Conservation (phyloP, 768 basidiomycete genomes). For the Suillus variegatus region DNA sequence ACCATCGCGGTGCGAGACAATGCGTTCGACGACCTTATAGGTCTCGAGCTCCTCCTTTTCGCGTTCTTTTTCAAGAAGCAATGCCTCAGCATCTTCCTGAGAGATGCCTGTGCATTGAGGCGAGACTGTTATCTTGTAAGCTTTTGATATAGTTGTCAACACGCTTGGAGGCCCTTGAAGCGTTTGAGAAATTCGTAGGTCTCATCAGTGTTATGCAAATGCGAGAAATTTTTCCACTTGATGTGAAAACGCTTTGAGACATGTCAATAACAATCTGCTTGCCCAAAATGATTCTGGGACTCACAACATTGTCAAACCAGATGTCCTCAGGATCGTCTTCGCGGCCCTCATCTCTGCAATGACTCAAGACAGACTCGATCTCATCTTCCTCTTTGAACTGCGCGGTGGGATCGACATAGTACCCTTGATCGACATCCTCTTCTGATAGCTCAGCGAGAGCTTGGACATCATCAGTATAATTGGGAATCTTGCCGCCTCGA, state of each 20-base stretch:
- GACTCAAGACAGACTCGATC: slow-evolving; percentile 89
- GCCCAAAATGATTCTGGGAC: slow-evolving; percentile 18
- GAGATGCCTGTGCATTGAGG: slow-evolving; percentile 63
- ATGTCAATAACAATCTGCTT: slow-evolving; percentile 10
- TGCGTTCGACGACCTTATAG: slow-evolving; percentile 88
- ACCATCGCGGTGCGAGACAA: slow-evolving; percentile 76
- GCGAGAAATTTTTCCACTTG: slow-evolving; percentile 99
- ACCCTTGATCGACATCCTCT: slow-evolving; percentile 56
- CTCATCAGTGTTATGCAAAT: slow-evolving; percentile 99
- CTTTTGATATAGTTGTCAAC: slow-evolving; percentile 99
- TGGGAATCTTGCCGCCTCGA: slow-evolving; percentile 75
- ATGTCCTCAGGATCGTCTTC: slow-evolving; percentile 77
- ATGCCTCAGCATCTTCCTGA: slow-evolving; percentile 86
- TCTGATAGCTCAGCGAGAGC: slow-evolving; percentile 72
- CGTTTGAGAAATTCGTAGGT: slow-evolving; percentile 94
- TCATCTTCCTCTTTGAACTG: slow-evolving; percentile 73
- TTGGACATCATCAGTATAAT: slow-evolving; percentile 77
- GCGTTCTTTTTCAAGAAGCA: slow-evolving; percentile 88
- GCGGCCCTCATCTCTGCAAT: slow-evolving; percentile 82
- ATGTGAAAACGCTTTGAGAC: slow-evolving; percentile 87
- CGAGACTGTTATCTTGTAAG: slow-evolving; percentile 77
- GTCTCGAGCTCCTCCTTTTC: slow-evolving; percentile 89
- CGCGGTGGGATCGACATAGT: slow-evolving; percentile 53
- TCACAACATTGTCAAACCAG: slow-evolving; percentile 86
- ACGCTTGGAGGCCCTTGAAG: slow-evolving; percentile 93